phyloP scores from a whole-genome alignment of 176 grass and related monocot genomes.

The Lolium rigidum region DNA sequence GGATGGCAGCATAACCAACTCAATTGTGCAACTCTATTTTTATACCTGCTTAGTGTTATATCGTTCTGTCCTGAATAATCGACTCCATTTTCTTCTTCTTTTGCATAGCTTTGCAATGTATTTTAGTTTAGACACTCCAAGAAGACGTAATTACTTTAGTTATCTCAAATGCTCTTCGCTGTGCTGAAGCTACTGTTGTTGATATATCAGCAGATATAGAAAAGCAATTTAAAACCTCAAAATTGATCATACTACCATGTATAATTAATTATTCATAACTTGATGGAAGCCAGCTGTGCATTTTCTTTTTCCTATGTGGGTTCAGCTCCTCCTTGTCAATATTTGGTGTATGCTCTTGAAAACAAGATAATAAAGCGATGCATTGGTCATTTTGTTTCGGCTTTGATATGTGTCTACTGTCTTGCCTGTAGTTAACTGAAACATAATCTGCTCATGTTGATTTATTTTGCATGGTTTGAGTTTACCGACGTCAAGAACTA shows the following conservation, averaged over 20 bases:
- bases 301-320: too few relatives aligned
- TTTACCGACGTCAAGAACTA: too few relatives aligned
- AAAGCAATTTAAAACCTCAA: neutral
- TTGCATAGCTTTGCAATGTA: neutral
- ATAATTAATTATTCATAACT: neutral
- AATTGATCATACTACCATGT: neutral
- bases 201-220: neutral
- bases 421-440: too few relatives aligned
- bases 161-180: neutral
- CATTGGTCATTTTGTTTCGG: too few relatives aligned
- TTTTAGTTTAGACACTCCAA: slow-evolving; percentile 21
- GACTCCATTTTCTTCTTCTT: slow-evolving; percentile 7
- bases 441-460: too few relatives aligned
- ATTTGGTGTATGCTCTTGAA: too few relatives aligned
- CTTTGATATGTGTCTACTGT: too few relatives aligned
- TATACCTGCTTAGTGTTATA: neutral
- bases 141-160: slow-evolving; percentile 5
- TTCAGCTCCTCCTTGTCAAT: too few relatives aligned
- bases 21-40: neutral
- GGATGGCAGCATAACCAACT: slow-evolving; percentile 59
- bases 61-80: slow-evolving; percentile 22
- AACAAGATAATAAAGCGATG: too few relatives aligned
- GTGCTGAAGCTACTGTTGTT: slow-evolving; percentile 5
- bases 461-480: too few relatives aligned
- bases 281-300: too few relatives aligned